Evolutionary conservation across 2,329 filamentous ascomycete genomes (phyloP).

Genomic region (Aspergillus jensenii): DNA sequence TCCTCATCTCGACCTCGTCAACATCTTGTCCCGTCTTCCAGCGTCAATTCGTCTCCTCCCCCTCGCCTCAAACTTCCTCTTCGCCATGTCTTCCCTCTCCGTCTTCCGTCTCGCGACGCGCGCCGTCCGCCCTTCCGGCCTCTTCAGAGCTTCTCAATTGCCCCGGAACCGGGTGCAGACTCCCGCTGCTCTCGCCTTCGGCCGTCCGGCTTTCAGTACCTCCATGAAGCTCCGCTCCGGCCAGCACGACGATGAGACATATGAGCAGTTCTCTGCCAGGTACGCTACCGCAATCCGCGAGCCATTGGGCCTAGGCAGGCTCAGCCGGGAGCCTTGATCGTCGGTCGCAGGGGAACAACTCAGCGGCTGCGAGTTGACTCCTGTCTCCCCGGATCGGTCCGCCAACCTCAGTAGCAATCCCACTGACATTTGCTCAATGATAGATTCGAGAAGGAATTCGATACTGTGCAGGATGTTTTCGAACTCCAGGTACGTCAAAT

Average conservation of each 20-base stretch:
- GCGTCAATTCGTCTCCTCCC: conserved; percentile 23
- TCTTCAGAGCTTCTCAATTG: conserved; percentile 65
- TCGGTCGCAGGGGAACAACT: conserved; percentile 15
- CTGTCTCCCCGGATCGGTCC: background rate
- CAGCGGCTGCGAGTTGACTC: conserved; percentile 9
- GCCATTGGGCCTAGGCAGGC: conserved; percentile 24
- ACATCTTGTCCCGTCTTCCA: conserved; percentile 18
- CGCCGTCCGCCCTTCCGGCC: conserved; percentile 56
- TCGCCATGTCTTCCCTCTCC: conserved; percentile 64
- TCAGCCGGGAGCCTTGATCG: conserved; percentile 8
- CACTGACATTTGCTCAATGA: conserved; percentile 39
- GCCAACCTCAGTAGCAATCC: conserved; percentile 18
- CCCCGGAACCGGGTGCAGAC: conserved; percentile 59
- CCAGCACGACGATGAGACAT: conserved; percentile 88
- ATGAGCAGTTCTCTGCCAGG: conserved; percentile 98
- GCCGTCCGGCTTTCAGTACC: conserved; percentile 61
- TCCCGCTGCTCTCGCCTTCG: conserved; percentile 53
- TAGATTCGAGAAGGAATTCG: conserved; percentile 99
- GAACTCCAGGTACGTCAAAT: conserved; percentile 83
- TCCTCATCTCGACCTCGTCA: conserved; percentile 23
- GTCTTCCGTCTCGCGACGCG: conserved; percentile 72
- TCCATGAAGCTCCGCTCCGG: conserved; percentile 58
- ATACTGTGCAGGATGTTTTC: conserved; percentile 95
- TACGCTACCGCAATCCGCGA: conserved; percentile 49
- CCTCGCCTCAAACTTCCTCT: conserved; percentile 23